Conservation (phyloP, 306 rosid species). For the Medicago arabica region DNA sequence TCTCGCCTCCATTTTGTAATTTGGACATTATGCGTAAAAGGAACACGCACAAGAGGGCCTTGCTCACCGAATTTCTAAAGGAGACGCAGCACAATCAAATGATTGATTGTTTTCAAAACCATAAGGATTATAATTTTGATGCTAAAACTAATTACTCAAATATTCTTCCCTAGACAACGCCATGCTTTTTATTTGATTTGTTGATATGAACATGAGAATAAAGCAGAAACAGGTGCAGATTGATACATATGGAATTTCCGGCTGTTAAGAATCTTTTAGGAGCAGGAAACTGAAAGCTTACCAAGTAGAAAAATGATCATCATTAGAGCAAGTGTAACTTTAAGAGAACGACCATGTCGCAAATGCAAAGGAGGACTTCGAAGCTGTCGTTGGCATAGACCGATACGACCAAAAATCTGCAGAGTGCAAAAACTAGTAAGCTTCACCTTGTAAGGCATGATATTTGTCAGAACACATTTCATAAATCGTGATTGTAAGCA, state of each 20-base stretch:
- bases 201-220: conserved; percentile 1
- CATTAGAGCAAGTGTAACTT: conserved; percentile 79
- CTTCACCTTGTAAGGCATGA: conserved; percentile 23
- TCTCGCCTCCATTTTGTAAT: not conserved
- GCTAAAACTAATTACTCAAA: conserved; percentile 6
- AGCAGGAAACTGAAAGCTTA: conserved; percentile 56
- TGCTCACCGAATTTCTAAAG: no score
- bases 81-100: not conserved
- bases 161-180: conserved; percentile 2
- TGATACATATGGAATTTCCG: not conserved
- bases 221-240: conserved; percentile 6
- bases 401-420: conserved; percentile 61
- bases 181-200: conserved; percentile 22
- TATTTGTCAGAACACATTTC: conserved; percentile 12
- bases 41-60: no score
- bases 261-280: conserved; percentile 10
- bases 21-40: not conserved
- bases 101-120: not conserved
- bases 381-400: conserved; percentile 60
- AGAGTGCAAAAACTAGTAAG: conserved; percentile 32
- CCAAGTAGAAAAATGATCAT: conserved; percentile 79
- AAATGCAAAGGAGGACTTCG: conserved; percentile 59
- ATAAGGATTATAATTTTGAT: conserved; percentile 11
- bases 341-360: conserved; percentile 67
- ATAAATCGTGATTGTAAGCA: conserved; percentile 11